Conservation (phyloP, 805 yeast genomes). For the Wickerhamomyces xylosicus region DNA sequence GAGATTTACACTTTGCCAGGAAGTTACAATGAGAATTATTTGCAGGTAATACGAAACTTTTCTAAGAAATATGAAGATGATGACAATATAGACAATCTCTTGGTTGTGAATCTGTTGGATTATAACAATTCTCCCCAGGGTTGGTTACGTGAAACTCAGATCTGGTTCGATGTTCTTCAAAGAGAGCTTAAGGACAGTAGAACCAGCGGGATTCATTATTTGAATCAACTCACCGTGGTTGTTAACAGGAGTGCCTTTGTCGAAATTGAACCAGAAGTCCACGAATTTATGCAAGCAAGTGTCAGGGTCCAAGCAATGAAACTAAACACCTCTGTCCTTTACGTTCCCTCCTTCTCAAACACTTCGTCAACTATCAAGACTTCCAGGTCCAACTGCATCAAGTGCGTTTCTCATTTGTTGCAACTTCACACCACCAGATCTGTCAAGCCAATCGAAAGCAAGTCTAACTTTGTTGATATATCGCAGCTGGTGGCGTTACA, state of each 20-base stretch:
- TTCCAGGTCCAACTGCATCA: too few species aligned
- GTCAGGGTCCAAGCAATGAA: slow-evolving; percentile 12
- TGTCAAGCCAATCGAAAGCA: too few species aligned
- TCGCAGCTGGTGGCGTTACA: too few species aligned
- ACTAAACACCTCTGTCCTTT: slow-evolving; percentile 6
- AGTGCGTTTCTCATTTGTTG: too few species aligned
- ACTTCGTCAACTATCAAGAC: neutral
- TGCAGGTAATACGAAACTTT: neutral
- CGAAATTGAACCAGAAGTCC: slow-evolving; percentile 13
- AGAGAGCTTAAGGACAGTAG: neutral
- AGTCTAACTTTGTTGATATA: too few species aligned
- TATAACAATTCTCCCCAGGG: slow-evolving; percentile 8
- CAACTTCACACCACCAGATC: too few species aligned
- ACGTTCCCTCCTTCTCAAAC: neutral
- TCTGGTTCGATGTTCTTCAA: neutral
- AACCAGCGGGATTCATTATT: neutral
- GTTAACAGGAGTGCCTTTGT: slow-evolving; percentile 4
- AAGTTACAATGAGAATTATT: neutral
- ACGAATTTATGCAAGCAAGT: slow-evolving; percentile 25
- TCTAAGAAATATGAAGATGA: neutral
- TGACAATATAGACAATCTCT: slow-evolving; percentile 1
- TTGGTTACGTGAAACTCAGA: slow-evolving; percentile 6
- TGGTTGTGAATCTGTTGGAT: slow-evolving; percentile 11
- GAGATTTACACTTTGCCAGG: slow-evolving; percentile 12
- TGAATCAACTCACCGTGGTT: slow-evolving; percentile 3